These are phyloP conservation scores for Coccomyxa subellipsoidea DNA, from an alignment of 163 green algal species.

Conservation along the genomic window DNA sequence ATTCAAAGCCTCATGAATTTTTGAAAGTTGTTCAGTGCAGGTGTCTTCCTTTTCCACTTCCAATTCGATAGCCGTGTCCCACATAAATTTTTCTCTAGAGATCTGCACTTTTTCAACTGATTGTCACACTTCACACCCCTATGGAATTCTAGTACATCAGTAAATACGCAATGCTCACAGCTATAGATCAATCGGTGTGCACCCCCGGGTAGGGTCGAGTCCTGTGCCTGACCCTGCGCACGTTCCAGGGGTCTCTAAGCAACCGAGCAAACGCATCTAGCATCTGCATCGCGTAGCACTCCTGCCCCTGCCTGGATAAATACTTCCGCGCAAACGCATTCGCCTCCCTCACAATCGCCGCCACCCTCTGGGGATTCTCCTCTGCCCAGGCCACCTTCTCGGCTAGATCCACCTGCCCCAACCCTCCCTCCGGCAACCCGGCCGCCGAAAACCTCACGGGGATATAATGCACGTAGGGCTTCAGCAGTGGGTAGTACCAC, in stretches of 20 bases:
- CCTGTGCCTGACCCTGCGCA: neutral
- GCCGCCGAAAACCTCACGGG: neutral
- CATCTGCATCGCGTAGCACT: conserved; percentile 15
- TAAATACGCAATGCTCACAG: no score
- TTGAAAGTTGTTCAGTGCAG: no score
- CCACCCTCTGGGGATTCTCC: neutral
- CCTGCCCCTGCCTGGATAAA: neutral
- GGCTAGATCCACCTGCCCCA: conserved; percentile 12
- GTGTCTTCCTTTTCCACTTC: no score
- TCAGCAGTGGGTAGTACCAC: conserved; percentile 24
- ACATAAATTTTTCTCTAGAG: no score
- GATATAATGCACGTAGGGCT: conserved; percentile 20
- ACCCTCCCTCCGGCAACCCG: neutral
- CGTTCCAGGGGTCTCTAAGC: neutral
- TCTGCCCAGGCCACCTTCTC: conserved; percentile 20
- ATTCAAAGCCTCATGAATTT: no score
- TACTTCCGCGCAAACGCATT: conserved; percentile 18
- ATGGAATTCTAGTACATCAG: no score
- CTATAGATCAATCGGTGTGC: neutral
- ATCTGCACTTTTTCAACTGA: no score
- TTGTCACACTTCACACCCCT: no score
- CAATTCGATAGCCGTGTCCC: no score
- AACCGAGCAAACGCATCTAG: neutral
- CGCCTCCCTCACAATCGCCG: conserved; percentile 4
- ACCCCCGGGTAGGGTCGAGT: neutral